Evolutionary conservation across 495 filamentous ascomycete species (phyloP).

Genomic region (Melanomma pulvis-pyrius): DNA sequence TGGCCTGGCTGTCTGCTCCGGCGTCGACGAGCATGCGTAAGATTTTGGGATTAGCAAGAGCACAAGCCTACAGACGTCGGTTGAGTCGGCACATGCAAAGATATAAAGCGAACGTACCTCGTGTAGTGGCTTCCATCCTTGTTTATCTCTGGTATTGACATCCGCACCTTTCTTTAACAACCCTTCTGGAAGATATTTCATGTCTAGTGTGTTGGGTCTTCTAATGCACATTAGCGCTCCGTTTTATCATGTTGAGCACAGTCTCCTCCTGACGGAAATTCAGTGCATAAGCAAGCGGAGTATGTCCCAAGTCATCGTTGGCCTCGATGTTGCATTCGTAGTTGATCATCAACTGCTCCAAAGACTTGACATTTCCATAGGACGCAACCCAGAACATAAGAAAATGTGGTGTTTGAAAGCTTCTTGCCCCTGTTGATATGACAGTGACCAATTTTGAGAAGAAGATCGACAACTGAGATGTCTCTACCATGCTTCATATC

Average conservation of each 20-base stretch:
- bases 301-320: constrained; percentile 15
- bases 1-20: constrained; percentile 20
- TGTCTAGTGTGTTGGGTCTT: constrained; percentile 9
- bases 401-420: constrained; percentile 19
- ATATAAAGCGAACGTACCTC: constrained; percentile 8
- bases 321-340: constrained; percentile 18
- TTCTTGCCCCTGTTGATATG: constrained; percentile 22
- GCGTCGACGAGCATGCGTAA: constrained; percentile 8
- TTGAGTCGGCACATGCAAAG: neutral
- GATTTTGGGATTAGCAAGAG: constrained; percentile 4
- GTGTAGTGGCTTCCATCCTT: constrained; percentile 27
- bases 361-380: constrained; percentile 18
- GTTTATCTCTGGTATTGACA: constrained; percentile 1
- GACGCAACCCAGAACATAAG: constrained; percentile 19
- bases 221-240: constrained; percentile 17
- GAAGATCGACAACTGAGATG: constrained; percentile 18
- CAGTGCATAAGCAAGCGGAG: constrained; percentile 25
- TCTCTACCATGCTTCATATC: constrained; percentile 21
- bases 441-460: constrained; percentile 15
- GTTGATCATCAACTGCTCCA: constrained; percentile 7
- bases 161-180: constrained; percentile 7
- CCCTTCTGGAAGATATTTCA: neutral
- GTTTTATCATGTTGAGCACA: constrained; percentile 9
- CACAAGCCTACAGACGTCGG: constrained; percentile 11
- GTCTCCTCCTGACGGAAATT: constrained; percentile 20